These are phyloP conservation scores for Auricularia heimuer DNA, from an alignment of 768 basidiomycete genomes.

Conservation along the genomic window DNA sequence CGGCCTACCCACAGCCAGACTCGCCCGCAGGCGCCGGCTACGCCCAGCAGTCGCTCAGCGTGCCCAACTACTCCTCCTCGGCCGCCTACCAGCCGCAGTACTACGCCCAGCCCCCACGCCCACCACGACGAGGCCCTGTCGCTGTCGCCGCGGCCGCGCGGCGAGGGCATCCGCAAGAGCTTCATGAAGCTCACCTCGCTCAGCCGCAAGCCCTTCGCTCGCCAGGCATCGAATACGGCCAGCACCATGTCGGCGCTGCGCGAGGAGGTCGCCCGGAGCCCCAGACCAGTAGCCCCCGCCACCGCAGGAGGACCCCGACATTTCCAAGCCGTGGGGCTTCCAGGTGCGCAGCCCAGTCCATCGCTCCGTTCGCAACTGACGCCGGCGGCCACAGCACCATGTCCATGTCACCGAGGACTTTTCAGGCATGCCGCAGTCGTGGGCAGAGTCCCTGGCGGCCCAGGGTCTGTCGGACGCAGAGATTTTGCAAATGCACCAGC, in stretches of 20 bases:
- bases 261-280: neutral
- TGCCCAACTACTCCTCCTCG: neutral
- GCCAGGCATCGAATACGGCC: slow-evolving; percentile 12
- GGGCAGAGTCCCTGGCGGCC: neutral
- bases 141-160: neutral
- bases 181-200: slow-evolving; percentile 25
- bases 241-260: slow-evolving; percentile 6
- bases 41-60: neutral
- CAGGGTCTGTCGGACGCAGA: neutral
- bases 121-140: neutral
- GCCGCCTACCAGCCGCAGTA: neutral
- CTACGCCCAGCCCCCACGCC: neutral
- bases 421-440: neutral
- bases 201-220: slow-evolving; percentile 24
- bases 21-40: neutral
- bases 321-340: slow-evolving; percentile 67
- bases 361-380: neutral
- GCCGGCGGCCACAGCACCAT: neutral
- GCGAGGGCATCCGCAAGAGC: slow-evolving; percentile 14
- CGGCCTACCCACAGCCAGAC: neutral
- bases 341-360: slow-evolving; percentile 35
- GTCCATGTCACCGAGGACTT: slow-evolving; percentile 2
- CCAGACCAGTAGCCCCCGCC: slow-evolving; percentile 1
- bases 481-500: neutral
- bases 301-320: slow-evolving; percentile 44